Percentiles rank a stretch among this genome's conserved stretches.
phyloP scores from a whole-genome alignment of 345 rosid genomes.

The Sisymbrium altissimum region DNA sequence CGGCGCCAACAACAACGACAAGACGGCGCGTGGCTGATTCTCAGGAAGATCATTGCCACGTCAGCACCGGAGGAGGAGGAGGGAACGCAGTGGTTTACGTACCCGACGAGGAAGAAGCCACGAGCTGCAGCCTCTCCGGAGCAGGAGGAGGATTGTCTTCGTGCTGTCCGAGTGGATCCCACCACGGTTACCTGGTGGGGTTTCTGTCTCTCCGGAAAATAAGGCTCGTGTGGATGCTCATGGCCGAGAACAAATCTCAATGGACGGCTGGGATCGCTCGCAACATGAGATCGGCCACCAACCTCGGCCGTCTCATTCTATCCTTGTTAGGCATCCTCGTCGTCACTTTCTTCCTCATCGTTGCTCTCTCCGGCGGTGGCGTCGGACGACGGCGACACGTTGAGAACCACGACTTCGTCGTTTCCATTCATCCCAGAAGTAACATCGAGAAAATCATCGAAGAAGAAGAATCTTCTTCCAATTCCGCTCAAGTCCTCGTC shows the following conservation, averaged over 20 bases:
- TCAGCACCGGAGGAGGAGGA: constrained; percentile 12
- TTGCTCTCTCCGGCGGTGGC: constrained; percentile 34
- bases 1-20: constrained; percentile 51
- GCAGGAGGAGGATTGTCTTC: constrained; percentile 1
- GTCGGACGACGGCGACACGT: constrained; percentile 7
- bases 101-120: constrained; percentile 36
- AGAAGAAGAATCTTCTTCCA: constrained; percentile 19
- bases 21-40: constrained; percentile 67
- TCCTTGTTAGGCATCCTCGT: constrained; percentile 42
- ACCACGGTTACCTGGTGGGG: constrained; percentile 9
- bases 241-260: constrained; percentile 42
- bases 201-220: constrained; percentile 19
- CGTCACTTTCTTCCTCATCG: constrained; percentile 45
- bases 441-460: constrained; percentile 24
- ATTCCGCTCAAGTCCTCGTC: neutral
- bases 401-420: constrained; percentile 26
- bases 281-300: constrained; percentile 49
- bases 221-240: constrained; percentile 38
- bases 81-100: constrained; percentile 31
- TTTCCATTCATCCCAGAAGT: constrained; percentile 25
- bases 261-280: constrained; percentile 43
- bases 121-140: constrained; percentile 21
- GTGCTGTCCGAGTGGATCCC: constrained; percentile 26
- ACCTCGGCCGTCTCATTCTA: constrained; percentile 44
- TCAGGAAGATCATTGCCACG: constrained; percentile 34